Base-by-base conservation (phyloP, 2,329 filamentous ascomycete genomes). In the Fonsecaea monophora region DNA sequence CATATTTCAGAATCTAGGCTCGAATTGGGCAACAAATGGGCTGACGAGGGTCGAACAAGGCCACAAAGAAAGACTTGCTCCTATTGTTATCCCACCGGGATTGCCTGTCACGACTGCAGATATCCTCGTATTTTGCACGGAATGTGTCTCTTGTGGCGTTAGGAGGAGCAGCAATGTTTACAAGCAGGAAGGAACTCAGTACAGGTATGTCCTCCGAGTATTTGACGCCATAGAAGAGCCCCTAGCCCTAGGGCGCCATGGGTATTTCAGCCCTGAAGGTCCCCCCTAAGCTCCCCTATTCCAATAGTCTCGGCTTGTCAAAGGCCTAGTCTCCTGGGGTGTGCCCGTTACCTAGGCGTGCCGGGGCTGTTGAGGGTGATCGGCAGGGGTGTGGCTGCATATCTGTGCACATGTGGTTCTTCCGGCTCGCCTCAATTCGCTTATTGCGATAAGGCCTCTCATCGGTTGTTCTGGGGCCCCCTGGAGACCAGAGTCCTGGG, bases 381-480 rank as follows among this genome's bases (percentile, higher is more conserved):
- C 45, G 59, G 25, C 57, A 60, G 45, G 38, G 57, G 35, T 61
- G 18, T n/a, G 21, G 34, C 45, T 50, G 37, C 18, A 21, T 37
- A 48, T 61, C 35, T 42, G 53, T 61, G 37, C 45, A 18, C 45
- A 21, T 37, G 45, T 53, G 53, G 45, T 12, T 40, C 59, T 34
- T 61, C 59, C 59, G 59, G 60, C 60, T 63, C 60, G 60, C 60
- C 53, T 63, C 42, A 40, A 63, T 63, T 63, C 60, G 60, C 60
- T 40, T 61, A 61, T 50, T 50, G 8, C 45, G 45, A 50, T 57
- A 38, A 57, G 32, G 34, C 25, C 54, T 50, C n/a, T 18, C 21
- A 32, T 40, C 30, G 38, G 32, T 34, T 54, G 50, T 12, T 13
- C 37, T 25, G 32, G 32, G 35, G 32, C 7, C 4, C 15, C 37